A percentile compares a stretch with the other conserved stretches of the same genome.
phyloP scores from a whole-genome alignment of 768 basidiomycete species.

The Coprinopsis sp. region DNA sequence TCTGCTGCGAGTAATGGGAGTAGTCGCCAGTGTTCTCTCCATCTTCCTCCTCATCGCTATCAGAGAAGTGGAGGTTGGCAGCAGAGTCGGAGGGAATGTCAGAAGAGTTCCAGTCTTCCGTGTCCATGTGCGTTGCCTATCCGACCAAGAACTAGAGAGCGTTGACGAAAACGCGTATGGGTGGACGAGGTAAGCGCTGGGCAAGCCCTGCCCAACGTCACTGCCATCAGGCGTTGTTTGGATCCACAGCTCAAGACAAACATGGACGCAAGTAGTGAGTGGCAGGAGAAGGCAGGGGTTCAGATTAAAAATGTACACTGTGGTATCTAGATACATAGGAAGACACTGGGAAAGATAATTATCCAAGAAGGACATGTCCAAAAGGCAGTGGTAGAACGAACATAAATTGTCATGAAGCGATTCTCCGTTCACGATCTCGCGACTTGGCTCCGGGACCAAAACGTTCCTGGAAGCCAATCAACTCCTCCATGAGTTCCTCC shows the following conservation, averaged over 20 bases:
- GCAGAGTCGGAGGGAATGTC: slow-evolving; percentile 1
- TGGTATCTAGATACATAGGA: slow-evolving; percentile 10
- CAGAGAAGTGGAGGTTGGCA: slow-evolving; percentile 29
- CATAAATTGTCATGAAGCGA: slow-evolving; percentile 18
- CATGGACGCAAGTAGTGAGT: background rate
- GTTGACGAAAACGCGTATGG: background rate
- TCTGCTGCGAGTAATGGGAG: slow-evolving; percentile 61
- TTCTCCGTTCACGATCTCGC: slow-evolving; percentile 48
- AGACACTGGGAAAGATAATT: slow-evolving; percentile 9
- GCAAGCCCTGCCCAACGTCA: background rate
- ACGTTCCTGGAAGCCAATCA: slow-evolving; percentile 83
- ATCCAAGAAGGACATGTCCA: slow-evolving; percentile 1
- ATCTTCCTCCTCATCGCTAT: slow-evolving; percentile 35
- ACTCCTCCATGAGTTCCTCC: slow-evolving; percentile 88
- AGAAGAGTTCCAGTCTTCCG: background rate
- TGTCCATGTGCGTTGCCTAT: too few relatives aligned
- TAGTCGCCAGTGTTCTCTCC: slow-evolving; percentile 43
- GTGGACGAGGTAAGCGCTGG: background rate
- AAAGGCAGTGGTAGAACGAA: slow-evolving; percentile 5
- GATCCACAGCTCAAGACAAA: slow-evolving; percentile 2
- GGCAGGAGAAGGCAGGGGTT: too few relatives aligned
- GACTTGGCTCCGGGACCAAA: slow-evolving; percentile 58
- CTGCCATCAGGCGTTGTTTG: too few relatives aligned
- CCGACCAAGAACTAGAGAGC: too few relatives aligned
- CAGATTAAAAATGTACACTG: background rate